Conservation (phyloP, 2,329 filamentous ascomycete genomes). For the Trichothecium roseum region DNA sequence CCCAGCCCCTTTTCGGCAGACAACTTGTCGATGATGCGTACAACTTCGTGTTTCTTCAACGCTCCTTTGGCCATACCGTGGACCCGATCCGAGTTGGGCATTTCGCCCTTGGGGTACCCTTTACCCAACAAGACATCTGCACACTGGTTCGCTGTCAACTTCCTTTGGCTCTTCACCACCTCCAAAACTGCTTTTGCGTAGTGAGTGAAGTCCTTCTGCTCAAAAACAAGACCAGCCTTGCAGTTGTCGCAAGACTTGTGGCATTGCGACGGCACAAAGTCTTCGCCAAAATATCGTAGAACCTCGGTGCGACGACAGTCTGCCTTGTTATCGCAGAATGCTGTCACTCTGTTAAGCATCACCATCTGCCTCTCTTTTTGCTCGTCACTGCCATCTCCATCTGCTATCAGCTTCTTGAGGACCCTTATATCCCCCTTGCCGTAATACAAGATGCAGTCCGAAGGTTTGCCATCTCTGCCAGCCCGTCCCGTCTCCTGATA, state of each 20-base stretch:
- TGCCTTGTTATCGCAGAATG: slow-evolving; percentile 80
- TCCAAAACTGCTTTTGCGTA: slow-evolving; percentile 62
- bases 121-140: slow-evolving; percentile 75
- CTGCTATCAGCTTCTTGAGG: slow-evolving; percentile 70
- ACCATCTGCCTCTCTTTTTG: slow-evolving; percentile 76
- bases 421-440: slow-evolving; percentile 65
- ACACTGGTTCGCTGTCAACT: slow-evolving; percentile 68
- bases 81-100: slow-evolving; percentile 42
- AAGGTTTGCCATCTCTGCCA: slow-evolving; percentile 78
- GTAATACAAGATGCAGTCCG: slow-evolving; percentile 86
- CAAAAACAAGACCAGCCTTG: slow-evolving; percentile 58
- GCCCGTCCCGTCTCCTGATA: slow-evolving; percentile 97
- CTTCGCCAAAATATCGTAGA: slow-evolving; percentile 87
- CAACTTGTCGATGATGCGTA: slow-evolving; percentile 74
- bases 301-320: slow-evolving; percentile 85
- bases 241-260: slow-evolving; percentile 81
- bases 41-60: slow-evolving; percentile 64
- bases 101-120: slow-evolving; percentile 46
- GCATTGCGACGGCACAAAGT: slow-evolving; percentile 64
- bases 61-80: slow-evolving; percentile 55
- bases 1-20: slow-evolving; percentile 61
- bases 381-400: slow-evolving; percentile 63
- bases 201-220: slow-evolving; percentile 65
- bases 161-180: slow-evolving; percentile 50
- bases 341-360: slow-evolving; percentile 77